A percentile compares a stretch with the other conserved stretches of the same genome.
phyloP scores from a whole-genome alignment of 441 rosid species.

The Isatis lusitanica region DNA sequence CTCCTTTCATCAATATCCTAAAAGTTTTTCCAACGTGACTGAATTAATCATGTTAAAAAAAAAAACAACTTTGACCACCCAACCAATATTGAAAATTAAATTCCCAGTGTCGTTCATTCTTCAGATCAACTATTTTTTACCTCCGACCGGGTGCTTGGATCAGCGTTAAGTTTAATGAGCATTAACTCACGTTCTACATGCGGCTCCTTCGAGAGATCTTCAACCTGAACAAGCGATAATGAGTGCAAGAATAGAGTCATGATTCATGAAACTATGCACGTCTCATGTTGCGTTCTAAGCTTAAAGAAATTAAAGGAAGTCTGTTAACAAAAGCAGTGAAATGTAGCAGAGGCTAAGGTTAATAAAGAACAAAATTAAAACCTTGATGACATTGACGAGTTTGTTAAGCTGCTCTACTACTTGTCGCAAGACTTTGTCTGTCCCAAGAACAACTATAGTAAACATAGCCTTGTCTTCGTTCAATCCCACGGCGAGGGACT shows the following conservation, averaged over 20 bases:
- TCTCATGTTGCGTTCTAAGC: neutral
- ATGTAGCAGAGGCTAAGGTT: neutral
- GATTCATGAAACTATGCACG: neutral
- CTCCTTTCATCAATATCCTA: conserved; percentile 18
- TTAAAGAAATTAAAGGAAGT: neutral
- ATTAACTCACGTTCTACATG: conserved; percentile 94
- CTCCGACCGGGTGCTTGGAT: conserved; percentile 67
- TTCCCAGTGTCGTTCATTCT: neutral
- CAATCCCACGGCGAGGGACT: conserved; percentile 87
- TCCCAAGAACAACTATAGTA: conserved; percentile 81
- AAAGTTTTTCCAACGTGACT: neutral
- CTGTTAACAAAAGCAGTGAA: neutral
- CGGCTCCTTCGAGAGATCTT: conserved; percentile 85
- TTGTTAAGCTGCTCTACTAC: conserved; percentile 84
- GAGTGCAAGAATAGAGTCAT: conserved; percentile 16
- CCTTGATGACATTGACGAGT: conserved; percentile 87
- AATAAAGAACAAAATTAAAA: conserved; percentile 21
- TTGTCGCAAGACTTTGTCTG: conserved; percentile 69
- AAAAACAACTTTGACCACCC: conserved; percentile 13
- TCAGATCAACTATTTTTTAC: conserved; percentile 35
- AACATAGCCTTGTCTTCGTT: conserved; percentile 85
- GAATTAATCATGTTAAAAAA: neutral
- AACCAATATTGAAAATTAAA: neutral
- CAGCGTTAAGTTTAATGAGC: conserved; percentile 75
- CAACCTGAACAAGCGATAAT: conserved; percentile 53